A percentile compares a stretch with the other conserved stretches of the same genome.
phyloP scores from a whole-genome alignment of 306 rosid genomes.

The Pterocarpus macrocarpus region DNA sequence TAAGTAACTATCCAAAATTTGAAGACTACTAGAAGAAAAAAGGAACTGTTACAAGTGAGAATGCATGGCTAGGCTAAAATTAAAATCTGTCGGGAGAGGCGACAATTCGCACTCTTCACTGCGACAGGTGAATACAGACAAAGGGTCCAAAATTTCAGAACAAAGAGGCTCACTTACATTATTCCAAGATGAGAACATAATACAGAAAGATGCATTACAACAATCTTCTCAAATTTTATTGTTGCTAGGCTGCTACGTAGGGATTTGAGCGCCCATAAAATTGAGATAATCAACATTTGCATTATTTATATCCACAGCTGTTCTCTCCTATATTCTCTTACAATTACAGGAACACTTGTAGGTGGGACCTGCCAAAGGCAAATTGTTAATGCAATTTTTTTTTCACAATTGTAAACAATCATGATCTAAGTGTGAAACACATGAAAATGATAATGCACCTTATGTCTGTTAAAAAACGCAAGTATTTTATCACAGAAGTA shows the following conservation, averaged over 20 bases:
- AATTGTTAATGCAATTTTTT: constrained; percentile 29
- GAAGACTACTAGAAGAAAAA: constrained; percentile 14
- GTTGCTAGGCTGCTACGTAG: constrained; percentile 38
- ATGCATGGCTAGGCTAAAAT: constrained; percentile 16
- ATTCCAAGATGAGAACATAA: constrained; percentile 45
- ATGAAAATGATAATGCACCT: not conserved
- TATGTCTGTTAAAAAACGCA: not conserved
- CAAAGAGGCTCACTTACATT: constrained; percentile 43
- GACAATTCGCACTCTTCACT: constrained; percentile 57
- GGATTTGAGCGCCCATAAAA: constrained; percentile 48
- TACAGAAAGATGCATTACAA: constrained; percentile 46
- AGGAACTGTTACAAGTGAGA: constrained; percentile 23
- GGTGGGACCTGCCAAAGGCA: constrained; percentile 56
- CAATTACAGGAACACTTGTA: constrained; percentile 63
- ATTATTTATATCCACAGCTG: constrained; percentile 54
- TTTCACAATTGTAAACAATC: not conserved
- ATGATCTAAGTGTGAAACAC: not conserved
- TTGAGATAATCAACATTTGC: constrained; percentile 43
- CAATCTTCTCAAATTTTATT: constrained; percentile 53
- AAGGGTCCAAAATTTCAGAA: constrained; percentile 34
- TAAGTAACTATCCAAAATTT: constrained; percentile 35
- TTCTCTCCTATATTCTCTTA: constrained; percentile 60
- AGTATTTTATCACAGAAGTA: not conserved
- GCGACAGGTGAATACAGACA: constrained; percentile 44
- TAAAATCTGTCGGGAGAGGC: constrained; percentile 61